phyloP scores from a whole-genome alignment of 2,329 filamentous ascomycete species.

The Penicillium janthinellum region DNA sequence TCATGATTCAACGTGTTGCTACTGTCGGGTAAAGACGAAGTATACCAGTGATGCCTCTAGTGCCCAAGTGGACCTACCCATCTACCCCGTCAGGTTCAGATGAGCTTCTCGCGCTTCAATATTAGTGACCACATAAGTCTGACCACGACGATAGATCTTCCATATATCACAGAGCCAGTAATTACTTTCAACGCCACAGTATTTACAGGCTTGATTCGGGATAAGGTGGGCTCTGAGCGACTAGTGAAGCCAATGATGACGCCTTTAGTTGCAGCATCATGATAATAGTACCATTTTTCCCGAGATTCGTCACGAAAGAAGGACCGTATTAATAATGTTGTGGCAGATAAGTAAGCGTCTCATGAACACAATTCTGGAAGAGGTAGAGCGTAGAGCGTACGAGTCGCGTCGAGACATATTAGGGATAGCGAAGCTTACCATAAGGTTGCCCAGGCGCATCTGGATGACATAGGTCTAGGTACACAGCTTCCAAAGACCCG shows the following conservation, averaged over 20 bases:
- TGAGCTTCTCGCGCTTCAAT: not conserved
- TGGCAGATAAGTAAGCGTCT: not conserved
- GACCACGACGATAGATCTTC: too few species aligned
- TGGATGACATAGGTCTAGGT: conserved; percentile 57
- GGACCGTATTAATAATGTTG: conserved; percentile 57
- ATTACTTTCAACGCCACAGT: conserved; percentile 41
- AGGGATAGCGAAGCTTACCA: conserved; percentile 52
- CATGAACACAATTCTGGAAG: too few species aligned
- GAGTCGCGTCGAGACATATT: conserved; percentile 56
- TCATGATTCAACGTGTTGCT: not conserved
- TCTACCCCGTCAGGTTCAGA: not conserved
- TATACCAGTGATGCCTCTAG: conserved; percentile 1
- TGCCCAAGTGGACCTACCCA: conserved; percentile 9
- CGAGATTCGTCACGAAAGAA: conserved; percentile 56
- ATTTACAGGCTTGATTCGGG: conserved; percentile 54
- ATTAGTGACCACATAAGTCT: too few species aligned
- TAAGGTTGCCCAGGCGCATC: conserved; percentile 55
- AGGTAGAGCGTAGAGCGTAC: conserved; percentile 38
- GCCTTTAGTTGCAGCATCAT: conserved; percentile 62
- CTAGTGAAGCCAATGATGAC: conserved; percentile 60
- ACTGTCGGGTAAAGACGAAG: not conserved
- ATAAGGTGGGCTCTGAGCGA: conserved; percentile 56
- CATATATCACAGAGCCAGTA: not conserved
- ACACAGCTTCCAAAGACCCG: too few species aligned
- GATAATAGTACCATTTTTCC: conserved; percentile 53